A percentile compares a stretch with the other conserved stretches of the same genome.
These are phyloP conservation scores for Penicillium occitanis DNA, from an alignment of 2,329 filamentous ascomycete genomes.

Conservation along the genomic window DNA sequence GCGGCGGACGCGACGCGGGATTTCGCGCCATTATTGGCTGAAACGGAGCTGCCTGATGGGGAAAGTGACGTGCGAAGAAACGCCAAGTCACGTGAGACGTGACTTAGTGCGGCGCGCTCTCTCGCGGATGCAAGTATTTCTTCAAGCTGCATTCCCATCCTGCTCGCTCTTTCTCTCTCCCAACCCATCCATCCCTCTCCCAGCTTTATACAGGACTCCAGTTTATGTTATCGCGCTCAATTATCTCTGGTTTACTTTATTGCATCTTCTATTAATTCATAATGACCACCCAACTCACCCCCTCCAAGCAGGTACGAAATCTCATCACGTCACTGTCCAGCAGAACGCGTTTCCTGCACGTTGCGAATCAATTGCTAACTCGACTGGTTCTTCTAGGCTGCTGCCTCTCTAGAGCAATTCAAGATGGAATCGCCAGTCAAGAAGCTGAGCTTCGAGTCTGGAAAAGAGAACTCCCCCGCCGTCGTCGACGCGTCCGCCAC, in stretches of 20 bases:
- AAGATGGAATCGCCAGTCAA: conserved; percentile 92
- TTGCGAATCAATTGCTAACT: conserved; percentile 34
- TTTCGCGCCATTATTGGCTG: conserved; percentile 21
- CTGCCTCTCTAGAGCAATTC: conserved; percentile 79
- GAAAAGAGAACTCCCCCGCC: conserved; percentile 77
- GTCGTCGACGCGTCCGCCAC: conserved; percentile 56
- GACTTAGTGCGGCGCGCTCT: conserved; percentile 41
- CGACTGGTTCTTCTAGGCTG: conserved; percentile 61
- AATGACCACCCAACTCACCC: conserved; percentile 77
- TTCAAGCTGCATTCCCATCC: conserved; percentile 28
- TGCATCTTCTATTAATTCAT: conserved; percentile 30
- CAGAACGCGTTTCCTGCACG: conserved; percentile 29
- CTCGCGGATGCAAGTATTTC: conserved; percentile 35
- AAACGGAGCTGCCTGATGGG: background rate
- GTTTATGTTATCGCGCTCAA: conserved; percentile 22
- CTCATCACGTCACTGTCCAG: conserved; percentile 35
- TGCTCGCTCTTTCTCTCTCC: conserved; percentile 27
- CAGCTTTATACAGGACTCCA: conserved; percentile 19
- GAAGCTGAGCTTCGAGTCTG: conserved; percentile 75
- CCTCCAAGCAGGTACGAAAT: conserved; percentile 67
- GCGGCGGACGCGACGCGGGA: conserved; percentile 13
- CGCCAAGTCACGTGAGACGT: conserved; percentile 41
- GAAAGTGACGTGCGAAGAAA: conserved; percentile 23
- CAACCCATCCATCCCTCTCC: conserved; percentile 20
- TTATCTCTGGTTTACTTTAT: conserved; percentile 23